These are phyloP conservation scores for Colletotrichum sp. DNA, from an alignment of 2,329 filamentous ascomycete species.

Conservation along the genomic window DNA sequence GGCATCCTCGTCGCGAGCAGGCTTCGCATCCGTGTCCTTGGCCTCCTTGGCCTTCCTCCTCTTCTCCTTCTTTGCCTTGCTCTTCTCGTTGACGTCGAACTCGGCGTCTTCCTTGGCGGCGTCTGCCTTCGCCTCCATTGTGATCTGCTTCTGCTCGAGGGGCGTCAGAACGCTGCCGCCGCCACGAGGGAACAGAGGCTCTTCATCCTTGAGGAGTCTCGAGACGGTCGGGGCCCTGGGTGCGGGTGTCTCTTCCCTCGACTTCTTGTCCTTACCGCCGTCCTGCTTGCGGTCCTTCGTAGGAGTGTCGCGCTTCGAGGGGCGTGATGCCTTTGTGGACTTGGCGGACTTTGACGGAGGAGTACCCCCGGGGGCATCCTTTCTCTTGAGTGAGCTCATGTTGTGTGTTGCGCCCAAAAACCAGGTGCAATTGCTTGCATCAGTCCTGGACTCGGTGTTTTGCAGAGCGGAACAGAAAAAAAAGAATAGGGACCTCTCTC, in stretches of 20 bases:
- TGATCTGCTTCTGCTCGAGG: constrained; percentile 94
- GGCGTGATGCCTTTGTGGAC: constrained; percentile 28
- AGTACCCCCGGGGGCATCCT: constrained; percentile 59
- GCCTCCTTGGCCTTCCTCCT: constrained; percentile 58
- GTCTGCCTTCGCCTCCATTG: constrained; percentile 90
- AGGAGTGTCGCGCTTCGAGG: constrained; percentile 20
- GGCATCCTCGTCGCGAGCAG: constrained; percentile 56
- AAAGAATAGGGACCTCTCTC: constrained; percentile 3
- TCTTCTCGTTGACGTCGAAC: constrained; percentile 55
- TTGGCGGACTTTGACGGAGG: constrained; percentile 54
- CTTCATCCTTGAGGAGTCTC: constrained; percentile 70
- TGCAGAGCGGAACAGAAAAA: neutral
- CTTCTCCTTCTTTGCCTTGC: constrained; percentile 57
- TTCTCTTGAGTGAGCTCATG: constrained; percentile 64
- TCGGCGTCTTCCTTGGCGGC: constrained; percentile 83
- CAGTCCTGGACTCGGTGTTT: constrained; percentile 9
- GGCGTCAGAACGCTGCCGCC: constrained; percentile 90
- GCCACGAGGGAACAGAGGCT: constrained; percentile 89
- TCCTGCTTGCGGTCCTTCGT: constrained; percentile 36
- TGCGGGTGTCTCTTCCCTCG: constrained; percentile 28
- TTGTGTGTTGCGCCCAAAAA: neutral
- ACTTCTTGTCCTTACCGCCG: constrained; percentile 35
- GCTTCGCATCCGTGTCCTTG: constrained; percentile 39
- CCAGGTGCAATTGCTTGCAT: constrained; percentile 19
- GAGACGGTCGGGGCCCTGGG: constrained; percentile 44